phyloP scores from a whole-genome alignment of 2,329 filamentous ascomycete genomes.

The Fusarium algeriense region DNA sequence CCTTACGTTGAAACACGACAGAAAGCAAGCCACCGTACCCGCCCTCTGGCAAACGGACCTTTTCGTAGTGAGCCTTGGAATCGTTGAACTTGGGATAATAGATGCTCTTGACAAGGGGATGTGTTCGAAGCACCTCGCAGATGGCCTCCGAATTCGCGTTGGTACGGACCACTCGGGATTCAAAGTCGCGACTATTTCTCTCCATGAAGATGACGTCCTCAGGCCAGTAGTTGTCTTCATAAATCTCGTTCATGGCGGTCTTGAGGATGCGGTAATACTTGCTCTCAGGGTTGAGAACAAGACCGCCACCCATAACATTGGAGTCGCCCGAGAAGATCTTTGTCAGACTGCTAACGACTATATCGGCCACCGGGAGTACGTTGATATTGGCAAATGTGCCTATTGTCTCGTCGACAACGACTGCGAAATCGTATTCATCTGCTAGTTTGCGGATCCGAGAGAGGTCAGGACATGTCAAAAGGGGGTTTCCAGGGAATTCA shows the following conservation, averaged over 20 bases:
- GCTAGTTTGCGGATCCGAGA: conserved; percentile 83
- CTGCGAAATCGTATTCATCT: conserved; percentile 85
- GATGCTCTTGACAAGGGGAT: conserved; percentile 76
- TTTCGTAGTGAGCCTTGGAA: conserved; percentile 80
- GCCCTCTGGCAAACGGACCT: conserved; percentile 76
- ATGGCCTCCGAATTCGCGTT: conserved; percentile 89
- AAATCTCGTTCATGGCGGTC: conserved; percentile 70
- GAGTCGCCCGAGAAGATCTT: conserved; percentile 98
- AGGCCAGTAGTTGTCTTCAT: conserved; percentile 92
- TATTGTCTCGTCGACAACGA: conserved; percentile 96
- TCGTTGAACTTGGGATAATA: conserved; percentile 88
- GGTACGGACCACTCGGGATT: conserved; percentile 82
- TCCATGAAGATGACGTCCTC: conserved; percentile 97
- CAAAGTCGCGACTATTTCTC: conserved; percentile 94
- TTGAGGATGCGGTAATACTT: conserved; percentile 79
- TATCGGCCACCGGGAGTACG: conserved; percentile 87
- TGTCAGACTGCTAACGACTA: conserved; percentile 94
- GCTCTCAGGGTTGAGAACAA: conserved; percentile 73
- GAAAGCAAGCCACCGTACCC: conserved; percentile 94
- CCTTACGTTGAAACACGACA: conserved; percentile 78
- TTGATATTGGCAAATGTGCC: conserved; percentile 97
- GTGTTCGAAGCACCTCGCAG: conserved; percentile 75
- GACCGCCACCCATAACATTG: conserved; percentile 95
- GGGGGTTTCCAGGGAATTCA: conserved; percentile 94
- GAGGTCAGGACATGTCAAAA: conserved; percentile 87